A percentile compares a stretch with the other conserved stretches of the same genome.
Evolutionary conservation across 305 asterid species (phyloP).

Genomic region (Plantago coronopus): DNA sequence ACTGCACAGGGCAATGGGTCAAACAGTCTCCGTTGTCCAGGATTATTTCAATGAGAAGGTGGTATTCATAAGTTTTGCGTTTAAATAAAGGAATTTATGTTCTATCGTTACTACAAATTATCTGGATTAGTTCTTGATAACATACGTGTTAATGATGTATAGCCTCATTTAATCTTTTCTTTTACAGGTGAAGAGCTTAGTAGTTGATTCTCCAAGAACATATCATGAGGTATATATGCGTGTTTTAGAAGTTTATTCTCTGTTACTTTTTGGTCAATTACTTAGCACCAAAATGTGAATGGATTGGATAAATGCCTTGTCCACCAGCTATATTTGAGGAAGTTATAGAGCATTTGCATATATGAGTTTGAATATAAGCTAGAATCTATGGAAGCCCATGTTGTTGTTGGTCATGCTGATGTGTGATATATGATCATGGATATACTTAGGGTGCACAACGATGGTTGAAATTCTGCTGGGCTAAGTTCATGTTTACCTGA

Average conservation of each 20-base stretch:
- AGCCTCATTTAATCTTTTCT: constrained; percentile 17
- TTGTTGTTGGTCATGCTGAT: no score
- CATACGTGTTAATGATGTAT: neutral
- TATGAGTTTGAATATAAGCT: no score
- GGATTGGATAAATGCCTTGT: constrained; percentile 2
- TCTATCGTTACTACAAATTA: constrained; percentile 7
- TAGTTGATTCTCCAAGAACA: constrained; percentile 92
- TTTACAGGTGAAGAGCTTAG: constrained; percentile 81
- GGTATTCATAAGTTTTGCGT: constrained; percentile 19
- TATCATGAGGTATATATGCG: constrained; percentile 76
- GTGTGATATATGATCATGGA: neutral
- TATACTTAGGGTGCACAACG: neutral
- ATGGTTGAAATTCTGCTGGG: neutral
- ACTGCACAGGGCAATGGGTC: constrained; percentile 91
- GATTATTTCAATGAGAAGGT: constrained; percentile 93
- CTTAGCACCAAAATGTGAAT: constrained; percentile 5
- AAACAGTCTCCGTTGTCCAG: constrained; percentile 90
- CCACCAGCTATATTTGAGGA: neutral
- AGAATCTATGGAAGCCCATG: no score
- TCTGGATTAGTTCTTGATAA: neutral
- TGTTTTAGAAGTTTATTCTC: constrained; percentile 1
- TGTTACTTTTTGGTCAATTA: neutral
- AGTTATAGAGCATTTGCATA: neutral
- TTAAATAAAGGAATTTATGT: constrained; percentile 2
- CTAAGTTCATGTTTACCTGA: neutral